Conservation (phyloP, 495 filamentous ascomycete species). For the Hypomontagnella monticulosa region DNA sequence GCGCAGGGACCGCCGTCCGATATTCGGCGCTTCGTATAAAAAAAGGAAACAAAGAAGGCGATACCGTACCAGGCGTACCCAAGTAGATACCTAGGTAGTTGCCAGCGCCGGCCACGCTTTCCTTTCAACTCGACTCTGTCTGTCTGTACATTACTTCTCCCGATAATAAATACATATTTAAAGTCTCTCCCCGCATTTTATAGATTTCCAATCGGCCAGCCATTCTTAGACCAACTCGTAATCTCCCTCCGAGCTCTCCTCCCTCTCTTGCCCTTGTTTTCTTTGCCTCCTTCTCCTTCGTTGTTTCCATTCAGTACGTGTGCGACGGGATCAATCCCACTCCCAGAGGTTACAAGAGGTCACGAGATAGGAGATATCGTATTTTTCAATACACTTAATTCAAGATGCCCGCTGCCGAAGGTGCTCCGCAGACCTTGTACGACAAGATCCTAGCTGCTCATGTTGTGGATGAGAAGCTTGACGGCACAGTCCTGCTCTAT, state of each 20-base stretch:
- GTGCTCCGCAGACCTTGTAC: constrained; percentile 87
- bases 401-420: constrained; percentile 83
- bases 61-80: constrained; percentile 14
- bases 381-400: constrained; percentile 9
- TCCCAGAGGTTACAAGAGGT: constrained; percentile 13
- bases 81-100: constrained; percentile 26
- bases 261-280: background rate
- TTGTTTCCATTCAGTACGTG: background rate
- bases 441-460: constrained; percentile 97
- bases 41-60: constrained; percentile 13
- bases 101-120: constrained; percentile 29
- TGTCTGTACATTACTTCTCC: constrained; percentile 14
- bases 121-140: constrained; percentile 20
- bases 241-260: background rate
- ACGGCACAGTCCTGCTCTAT: constrained; percentile 91
- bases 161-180: constrained; percentile 25
- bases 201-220: constrained; percentile 15
- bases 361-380: constrained; percentile 18
- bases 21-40: constrained; percentile 28
- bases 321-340: constrained; percentile 7
- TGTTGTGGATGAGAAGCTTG: constrained; percentile 91
- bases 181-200: constrained; percentile 39
- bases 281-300: background rate
- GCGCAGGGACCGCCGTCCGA: constrained; percentile 36
- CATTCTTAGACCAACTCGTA: constrained; percentile 1